Percentiles rank a stretch among this genome's conserved stretches.
Conservation (phyloP, 371 early-diverging fungal genomes). For the Blakeslea trispora region DNA sequence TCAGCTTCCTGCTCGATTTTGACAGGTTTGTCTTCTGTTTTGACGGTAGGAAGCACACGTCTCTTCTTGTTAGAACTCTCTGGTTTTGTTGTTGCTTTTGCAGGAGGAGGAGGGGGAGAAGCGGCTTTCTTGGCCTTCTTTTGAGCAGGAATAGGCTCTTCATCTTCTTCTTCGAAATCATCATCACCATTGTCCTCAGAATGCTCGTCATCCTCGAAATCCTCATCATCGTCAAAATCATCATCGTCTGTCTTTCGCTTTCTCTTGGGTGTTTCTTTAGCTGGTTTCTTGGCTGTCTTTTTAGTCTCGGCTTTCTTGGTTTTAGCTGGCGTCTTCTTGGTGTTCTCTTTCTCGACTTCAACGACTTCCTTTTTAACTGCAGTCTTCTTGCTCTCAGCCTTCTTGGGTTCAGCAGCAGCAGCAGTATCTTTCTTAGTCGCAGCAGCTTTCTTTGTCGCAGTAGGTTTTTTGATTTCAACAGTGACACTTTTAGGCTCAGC, state of each 20-base stretch:
- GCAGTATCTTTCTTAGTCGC: neutral
- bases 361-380: neutral
- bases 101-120: slow-evolving; percentile 25
- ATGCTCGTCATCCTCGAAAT: slow-evolving; percentile 20
- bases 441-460: neutral
- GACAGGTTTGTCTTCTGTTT: neutral
- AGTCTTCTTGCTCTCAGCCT: neutral
- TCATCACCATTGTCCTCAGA: slow-evolving; percentile 25
- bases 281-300: slow-evolving; percentile 4
- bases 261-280: neutral
- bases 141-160: neutral
- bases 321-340: neutral
- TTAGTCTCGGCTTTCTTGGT: neutral
- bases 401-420: neutral
- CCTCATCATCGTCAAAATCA: slow-evolving; percentile 4
- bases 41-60: neutral
- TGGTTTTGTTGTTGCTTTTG: neutral
- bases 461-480: neutral
- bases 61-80: slow-evolving; percentile 1
- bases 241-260: neutral
- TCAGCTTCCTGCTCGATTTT: slow-evolving; percentile 4
- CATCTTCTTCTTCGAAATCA: slow-evolving; percentile 20
- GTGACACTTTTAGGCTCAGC: neutral
- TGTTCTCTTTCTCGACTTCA: neutral
- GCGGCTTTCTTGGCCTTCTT: slow-evolving; percentile 23